Evolutionary conservation across 2,329 filamentous ascomycete species (phyloP).

Genomic region (Ophiostoma himal-ulmi): DNA sequence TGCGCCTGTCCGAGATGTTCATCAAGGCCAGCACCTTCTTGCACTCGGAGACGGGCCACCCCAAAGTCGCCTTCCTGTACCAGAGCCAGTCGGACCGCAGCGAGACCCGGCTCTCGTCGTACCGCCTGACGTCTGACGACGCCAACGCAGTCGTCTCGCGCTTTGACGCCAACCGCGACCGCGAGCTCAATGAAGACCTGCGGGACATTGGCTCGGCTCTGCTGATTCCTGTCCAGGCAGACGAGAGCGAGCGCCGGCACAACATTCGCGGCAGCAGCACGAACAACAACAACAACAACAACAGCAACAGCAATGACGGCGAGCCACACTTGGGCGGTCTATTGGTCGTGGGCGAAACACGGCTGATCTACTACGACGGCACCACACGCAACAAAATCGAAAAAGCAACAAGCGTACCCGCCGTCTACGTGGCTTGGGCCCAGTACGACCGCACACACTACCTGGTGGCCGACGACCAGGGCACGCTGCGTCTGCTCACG

Average conservation of each 20-base stretch:
- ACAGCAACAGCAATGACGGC: constrained; percentile 37
- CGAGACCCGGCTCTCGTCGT: constrained; percentile 53
- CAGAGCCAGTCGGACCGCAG: constrained; percentile 47
- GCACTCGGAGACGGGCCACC: constrained; percentile 53
- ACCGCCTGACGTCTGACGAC: constrained; percentile 54
- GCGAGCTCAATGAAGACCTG: constrained; percentile 49
- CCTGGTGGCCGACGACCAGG: constrained; percentile 89
- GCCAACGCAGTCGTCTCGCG: constrained; percentile 48
- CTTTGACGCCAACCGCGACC: constrained; percentile 51
- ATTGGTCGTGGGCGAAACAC: constrained; percentile 71
- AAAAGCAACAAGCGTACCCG: constrained; percentile 62
- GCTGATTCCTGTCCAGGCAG: constrained; percentile 56
- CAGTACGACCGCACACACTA: constrained; percentile 75
- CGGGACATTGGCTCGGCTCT: constrained; percentile 53
- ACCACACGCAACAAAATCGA: constrained; percentile 62
- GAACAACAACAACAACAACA: constrained; percentile 6
- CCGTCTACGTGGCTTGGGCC: constrained; percentile 88
- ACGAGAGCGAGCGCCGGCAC: constrained; percentile 54
- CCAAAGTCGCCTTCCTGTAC: constrained; percentile 54
- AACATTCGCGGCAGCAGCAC: constrained; percentile 46
- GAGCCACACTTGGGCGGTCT: constrained; percentile 62
- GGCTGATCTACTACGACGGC: constrained; percentile 79
- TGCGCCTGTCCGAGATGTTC: constrained; percentile 54
- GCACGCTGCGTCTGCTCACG: constrained; percentile 76
- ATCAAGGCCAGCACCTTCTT: constrained; percentile 54